These are phyloP conservation scores for Biscogniauxia sp. DNA, from an alignment of 2,329 filamentous ascomycete species.

Conservation along the genomic window DNA sequence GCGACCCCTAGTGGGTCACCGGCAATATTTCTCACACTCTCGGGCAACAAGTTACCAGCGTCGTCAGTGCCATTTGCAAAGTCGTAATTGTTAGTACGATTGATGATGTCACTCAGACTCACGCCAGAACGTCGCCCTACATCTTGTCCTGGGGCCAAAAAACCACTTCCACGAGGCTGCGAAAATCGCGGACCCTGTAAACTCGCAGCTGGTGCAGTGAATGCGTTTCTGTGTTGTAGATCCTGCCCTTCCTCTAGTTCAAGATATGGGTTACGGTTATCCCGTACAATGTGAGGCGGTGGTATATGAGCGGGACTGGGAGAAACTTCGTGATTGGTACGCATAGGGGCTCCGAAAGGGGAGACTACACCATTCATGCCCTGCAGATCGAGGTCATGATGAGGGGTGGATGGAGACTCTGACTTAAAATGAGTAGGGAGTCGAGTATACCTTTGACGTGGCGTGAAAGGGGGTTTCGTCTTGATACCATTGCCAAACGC, in stretches of 20 bases:
- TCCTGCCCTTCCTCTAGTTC: not conserved
- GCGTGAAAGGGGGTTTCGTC: not conserved
- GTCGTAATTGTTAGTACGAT: slow-evolving; percentile 38
- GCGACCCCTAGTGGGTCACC: slow-evolving; percentile 38
- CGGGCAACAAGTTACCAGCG: slow-evolving; percentile 36
- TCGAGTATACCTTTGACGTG: not conserved
- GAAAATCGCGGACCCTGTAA: too few relatives aligned
- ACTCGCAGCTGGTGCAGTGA: too few relatives aligned
- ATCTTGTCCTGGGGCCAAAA: slow-evolving; percentile 23
- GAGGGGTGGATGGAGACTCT: not conserved
- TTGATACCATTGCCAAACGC: not conserved
- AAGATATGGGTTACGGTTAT: not conserved
- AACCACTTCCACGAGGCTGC: not conserved
- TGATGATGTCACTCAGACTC: slow-evolving; percentile 36
- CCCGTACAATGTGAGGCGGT: not conserved
- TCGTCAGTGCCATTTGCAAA: slow-evolving; percentile 35
- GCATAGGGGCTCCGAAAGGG: too few relatives aligned
- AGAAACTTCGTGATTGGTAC: too few relatives aligned
- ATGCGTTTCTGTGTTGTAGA: too few relatives aligned
- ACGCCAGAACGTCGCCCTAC: slow-evolving; percentile 13
- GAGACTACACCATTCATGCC: too few relatives aligned
- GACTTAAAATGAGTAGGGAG: not conserved
- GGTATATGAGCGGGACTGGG: not conserved
- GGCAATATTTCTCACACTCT: slow-evolving; percentile 34
- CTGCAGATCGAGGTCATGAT: too few relatives aligned